These are phyloP conservation scores for Dipodascopsis tothii DNA, from an alignment of 805 yeast genomes.

Conservation along the genomic window DNA sequence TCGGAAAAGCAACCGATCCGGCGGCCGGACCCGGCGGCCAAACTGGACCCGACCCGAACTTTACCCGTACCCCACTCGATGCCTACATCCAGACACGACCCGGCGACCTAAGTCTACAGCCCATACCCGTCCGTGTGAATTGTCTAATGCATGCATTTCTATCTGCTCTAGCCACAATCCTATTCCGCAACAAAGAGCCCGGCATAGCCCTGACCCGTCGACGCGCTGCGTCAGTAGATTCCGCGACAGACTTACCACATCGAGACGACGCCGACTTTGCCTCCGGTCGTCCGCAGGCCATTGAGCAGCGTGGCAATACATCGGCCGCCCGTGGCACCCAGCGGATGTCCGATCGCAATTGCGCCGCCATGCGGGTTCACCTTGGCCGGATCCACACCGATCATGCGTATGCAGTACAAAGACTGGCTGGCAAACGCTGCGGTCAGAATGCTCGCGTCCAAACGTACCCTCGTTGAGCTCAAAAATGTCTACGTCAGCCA, in stretches of 20 bases:
- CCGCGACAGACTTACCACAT: no score
- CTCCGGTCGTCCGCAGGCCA: slow-evolving; percentile 30
- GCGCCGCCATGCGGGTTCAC: slow-evolving; percentile 90
- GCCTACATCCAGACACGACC: no score
- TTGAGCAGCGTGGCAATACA: slow-evolving; percentile 34
- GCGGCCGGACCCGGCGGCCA: no score
- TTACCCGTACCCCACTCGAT: no score
- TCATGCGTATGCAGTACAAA: slow-evolving; percentile 65
- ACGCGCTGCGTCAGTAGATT: no score
- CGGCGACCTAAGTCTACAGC: no score
- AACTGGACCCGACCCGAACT: no score
- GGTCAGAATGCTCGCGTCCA: neutral
- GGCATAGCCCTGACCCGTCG: slow-evolving; percentile 16
- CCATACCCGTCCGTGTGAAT: no score
- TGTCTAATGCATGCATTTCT: no score
- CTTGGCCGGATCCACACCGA: slow-evolving; percentile 54
- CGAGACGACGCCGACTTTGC: slow-evolving; percentile 35
- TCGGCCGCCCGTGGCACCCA: slow-evolving; percentile 57
- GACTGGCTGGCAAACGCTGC: slow-evolving; percentile 82
- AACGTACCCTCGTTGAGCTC: slow-evolving; percentile 60
- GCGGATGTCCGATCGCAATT: slow-evolving; percentile 86
- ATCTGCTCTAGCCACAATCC: no score
- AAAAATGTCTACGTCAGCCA: slow-evolving; percentile 62
- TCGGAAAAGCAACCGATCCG: no score
- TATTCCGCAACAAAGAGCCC: slow-evolving; percentile 14